phyloP scores from a whole-genome alignment of 805 yeast genomes.

The Cyberlindnera maclurae region DNA sequence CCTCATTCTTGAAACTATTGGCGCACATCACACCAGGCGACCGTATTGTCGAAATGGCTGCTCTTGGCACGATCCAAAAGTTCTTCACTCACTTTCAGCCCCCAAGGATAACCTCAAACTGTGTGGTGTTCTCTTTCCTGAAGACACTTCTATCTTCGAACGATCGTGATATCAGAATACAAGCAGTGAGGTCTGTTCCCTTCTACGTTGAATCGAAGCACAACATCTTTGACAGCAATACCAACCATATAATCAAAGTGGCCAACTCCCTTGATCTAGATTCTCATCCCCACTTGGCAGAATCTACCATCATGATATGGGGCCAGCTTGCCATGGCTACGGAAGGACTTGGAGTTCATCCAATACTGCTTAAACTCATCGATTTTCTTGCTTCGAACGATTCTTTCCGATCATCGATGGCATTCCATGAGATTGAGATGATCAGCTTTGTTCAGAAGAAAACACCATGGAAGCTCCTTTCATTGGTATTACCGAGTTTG shows the following conservation, averaged over 20 bases:
- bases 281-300: conserved; percentile 39
- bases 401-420: conserved; percentile 60
- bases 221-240: conserved; percentile 34
- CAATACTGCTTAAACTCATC: conserved; percentile 55
- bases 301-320: conserved; percentile 55
- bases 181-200: conserved; percentile 48
- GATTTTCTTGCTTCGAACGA: conserved; percentile 59
- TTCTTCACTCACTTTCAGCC: conserved; percentile 48
- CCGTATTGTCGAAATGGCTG: conserved; percentile 32
- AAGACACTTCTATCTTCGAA: conserved; percentile 31
- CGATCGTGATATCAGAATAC: conserved; percentile 49
- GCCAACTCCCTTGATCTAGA: conserved; percentile 37
- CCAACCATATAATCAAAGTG: conserved; percentile 36
- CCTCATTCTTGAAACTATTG: not conserved
- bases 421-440: conserved; percentile 53
- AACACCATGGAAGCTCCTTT: conserved; percentile 73
- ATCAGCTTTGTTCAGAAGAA: conserved; percentile 49
- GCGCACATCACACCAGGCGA: conserved; percentile 4
- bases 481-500: conserved; percentile 72
- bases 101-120: conserved; percentile 28
- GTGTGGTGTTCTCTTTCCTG: conserved; percentile 34
- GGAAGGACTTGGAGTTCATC: conserved; percentile 62
- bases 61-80: conserved; percentile 39
- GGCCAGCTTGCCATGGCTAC: conserved; percentile 56
- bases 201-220: conserved; percentile 36